Evolutionary conservation across 2,329 filamentous ascomycete species (phyloP), one percentile per base, ranked within the genome.

Genomic region (Colletotrichum gigasporum): DNA sequence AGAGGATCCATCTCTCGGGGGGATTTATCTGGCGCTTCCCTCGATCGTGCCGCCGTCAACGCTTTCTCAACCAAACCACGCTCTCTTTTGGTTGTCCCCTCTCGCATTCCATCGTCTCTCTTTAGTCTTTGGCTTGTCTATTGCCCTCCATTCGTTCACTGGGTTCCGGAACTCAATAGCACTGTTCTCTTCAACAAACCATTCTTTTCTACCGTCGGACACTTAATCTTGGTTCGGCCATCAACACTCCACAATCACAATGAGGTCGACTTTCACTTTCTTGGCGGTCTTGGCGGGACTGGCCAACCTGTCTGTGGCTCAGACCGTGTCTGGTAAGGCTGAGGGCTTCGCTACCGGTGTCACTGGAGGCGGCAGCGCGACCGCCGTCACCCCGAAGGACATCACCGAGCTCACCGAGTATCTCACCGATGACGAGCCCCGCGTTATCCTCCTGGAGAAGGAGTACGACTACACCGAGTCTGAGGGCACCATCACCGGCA

Each of bases 281-380:
- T 55, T 65, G 60, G 54, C 60, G 30, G 35, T 55, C 48, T 65
- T 65, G 56, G 60, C 53, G 14, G 53, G 35, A 16, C 22, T 63
- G 11, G 37, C 30, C 37, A 51, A 63, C 44, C 28, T 61, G 26
- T 20, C 60, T 9, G 39, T 42, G n/a, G 47, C 59, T 14, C 59
- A 63, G 41, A 48, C 41, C 35, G 72, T 75, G 14, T 59, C 67
- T 9, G 73, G 73, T 20, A 71, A 69, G 24, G 67, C 73, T 3
- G 72, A 73, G 28, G 73, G 73, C 20, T 75, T 75, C 32, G 73
- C 73, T 12, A 56, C 68, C 5, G 72, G 83, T 32, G 81, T 83
- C 2, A 87, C 84, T 30, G 85, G 85, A 37, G 85, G 85, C 67
- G 84, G 83, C 28, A 75, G 70, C 53, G 83, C 82, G 12, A 73